phyloP scores from a whole-genome alignment of 371 early-diverging fungal species.

The Umbelopsis sp. region DNA sequence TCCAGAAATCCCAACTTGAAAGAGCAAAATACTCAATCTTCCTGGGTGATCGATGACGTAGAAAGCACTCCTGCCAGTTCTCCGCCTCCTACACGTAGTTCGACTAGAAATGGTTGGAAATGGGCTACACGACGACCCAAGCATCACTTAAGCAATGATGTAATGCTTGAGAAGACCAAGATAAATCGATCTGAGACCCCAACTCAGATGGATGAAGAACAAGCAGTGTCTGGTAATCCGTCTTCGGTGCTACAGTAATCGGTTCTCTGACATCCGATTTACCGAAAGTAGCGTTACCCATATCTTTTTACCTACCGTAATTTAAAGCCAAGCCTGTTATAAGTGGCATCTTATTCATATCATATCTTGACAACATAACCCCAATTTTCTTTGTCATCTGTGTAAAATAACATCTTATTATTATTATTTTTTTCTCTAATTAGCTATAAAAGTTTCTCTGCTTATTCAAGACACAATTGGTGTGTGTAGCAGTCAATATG shows the following conservation, averaged over 20 bases:
- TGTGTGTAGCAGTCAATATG: too few relatives aligned
- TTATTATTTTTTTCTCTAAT: too few relatives aligned
- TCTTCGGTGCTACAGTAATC: not conserved
- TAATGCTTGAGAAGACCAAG: constrained; percentile 1
- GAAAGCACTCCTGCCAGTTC: constrained; percentile 20
- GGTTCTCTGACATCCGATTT: not conserved
- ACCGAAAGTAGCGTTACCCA: not conserved
- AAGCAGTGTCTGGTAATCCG: not conserved
- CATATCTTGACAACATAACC: not conserved
- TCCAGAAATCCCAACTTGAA: constrained; percentile 19
- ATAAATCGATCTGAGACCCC: not conserved
- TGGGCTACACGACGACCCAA: constrained; percentile 3
- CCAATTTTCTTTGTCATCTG: not conserved
- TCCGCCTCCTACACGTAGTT: constrained; percentile 9
- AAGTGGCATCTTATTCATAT: not conserved
- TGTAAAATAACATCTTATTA: not conserved
- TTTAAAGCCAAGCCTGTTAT: too few relatives aligned
- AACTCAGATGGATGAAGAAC: not conserved
- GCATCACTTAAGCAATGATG: not conserved
- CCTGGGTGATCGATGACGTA: constrained; percentile 37
- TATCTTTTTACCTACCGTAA: too few relatives aligned
- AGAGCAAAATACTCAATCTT: constrained; percentile 17
- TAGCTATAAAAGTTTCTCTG: too few relatives aligned
- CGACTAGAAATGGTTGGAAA: constrained; percentile 10
- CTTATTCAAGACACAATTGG: too few relatives aligned